A percentile compares a stretch with the other conserved stretches of the same genome.
phyloP scores from a whole-genome alignment of 1,139 yeast genomes.

The Saccharomyces hybrid region DNA sequence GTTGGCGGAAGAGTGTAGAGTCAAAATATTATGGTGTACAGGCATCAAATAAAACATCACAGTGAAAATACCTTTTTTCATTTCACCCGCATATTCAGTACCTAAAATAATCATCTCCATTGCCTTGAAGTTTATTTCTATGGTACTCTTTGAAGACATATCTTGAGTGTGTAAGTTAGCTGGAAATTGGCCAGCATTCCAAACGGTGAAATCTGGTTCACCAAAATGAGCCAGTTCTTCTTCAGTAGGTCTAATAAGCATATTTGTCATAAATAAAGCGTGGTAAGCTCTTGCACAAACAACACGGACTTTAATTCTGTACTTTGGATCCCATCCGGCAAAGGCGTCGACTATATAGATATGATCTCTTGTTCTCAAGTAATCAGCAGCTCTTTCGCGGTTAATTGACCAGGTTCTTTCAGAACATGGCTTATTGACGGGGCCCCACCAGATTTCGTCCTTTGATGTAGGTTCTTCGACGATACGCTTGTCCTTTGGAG shows the following conservation, averaged over 20 bases:
- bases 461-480: conserved; percentile 87
- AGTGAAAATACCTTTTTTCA: conserved; percentile 98
- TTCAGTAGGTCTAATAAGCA: conserved; percentile 90
- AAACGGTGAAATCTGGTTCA: conserved; percentile 96
- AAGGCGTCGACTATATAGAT: conserved; percentile 92
- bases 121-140: conserved; percentile 91
- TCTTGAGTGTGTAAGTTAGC: conserved; percentile 95
- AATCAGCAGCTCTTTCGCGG: conserved; percentile 94
- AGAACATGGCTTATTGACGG: conserved; percentile 90
- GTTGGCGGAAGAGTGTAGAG: conserved; percentile 92
- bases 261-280: conserved; percentile 95
- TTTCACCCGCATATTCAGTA: conserved; percentile 98
- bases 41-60: conserved; percentile 99
- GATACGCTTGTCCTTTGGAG: conserved; percentile 96
- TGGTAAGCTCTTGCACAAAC: conserved; percentile 98
- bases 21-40: conserved; percentile 80
- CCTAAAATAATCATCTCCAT: conserved; percentile 99
- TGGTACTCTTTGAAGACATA: conserved; percentile 94
- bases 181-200: conserved; percentile 99
- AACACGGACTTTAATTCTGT: conserved; percentile 92
- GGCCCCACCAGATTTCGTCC: conserved; percentile 97
- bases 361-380: conserved; percentile 90
- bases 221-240: conserved; percentile 88
- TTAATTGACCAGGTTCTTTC: conserved; percentile 94
- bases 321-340: conserved; percentile 99